Conservation (phyloP, 2,329 filamentous ascomycete genomes). For the Fusarium nematophilum region DNA sequence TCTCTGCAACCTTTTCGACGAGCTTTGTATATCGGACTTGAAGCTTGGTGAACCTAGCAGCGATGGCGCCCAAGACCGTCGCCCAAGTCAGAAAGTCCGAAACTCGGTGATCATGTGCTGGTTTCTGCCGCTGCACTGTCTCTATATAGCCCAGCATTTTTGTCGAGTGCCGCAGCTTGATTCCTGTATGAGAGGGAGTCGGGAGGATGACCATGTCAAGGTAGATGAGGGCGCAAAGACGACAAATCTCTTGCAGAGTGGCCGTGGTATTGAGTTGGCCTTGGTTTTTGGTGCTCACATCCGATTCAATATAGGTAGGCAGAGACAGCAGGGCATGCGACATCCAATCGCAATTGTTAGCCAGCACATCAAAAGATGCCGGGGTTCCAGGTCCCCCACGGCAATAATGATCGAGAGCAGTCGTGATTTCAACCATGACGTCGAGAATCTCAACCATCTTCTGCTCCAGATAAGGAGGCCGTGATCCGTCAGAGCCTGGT, state of each 20-base stretch:
- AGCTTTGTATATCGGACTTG: too few relatives aligned
- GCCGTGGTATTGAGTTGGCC: not conserved
- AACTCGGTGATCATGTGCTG: too few relatives aligned
- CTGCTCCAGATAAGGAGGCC: too few relatives aligned
- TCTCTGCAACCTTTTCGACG: too few relatives aligned
- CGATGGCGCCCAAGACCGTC: not conserved
- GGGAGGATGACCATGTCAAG: not conserved
- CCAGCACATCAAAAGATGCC: not conserved
- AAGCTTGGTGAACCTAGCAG: too few relatives aligned
- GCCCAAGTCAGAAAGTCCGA: not conserved
- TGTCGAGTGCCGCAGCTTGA: not conserved
- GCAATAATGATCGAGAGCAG: not conserved
- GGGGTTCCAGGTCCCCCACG: not conserved
- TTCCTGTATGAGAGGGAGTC: not conserved
- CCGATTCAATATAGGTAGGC: not conserved
- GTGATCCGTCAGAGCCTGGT: too few relatives aligned
- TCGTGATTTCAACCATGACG: not conserved
- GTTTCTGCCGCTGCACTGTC: too few relatives aligned
- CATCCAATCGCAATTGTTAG: constrained; percentile 4
- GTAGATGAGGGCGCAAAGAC: not conserved
- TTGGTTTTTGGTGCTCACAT: too few relatives aligned
- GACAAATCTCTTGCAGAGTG: not conserved
- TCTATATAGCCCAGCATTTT: too few relatives aligned
- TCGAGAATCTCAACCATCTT: too few relatives aligned
- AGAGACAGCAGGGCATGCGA: not conserved